phyloP scores from a whole-genome alignment of 2,329 filamentous ascomycete genomes.

The Pseudofabraea citricarpa region DNA sequence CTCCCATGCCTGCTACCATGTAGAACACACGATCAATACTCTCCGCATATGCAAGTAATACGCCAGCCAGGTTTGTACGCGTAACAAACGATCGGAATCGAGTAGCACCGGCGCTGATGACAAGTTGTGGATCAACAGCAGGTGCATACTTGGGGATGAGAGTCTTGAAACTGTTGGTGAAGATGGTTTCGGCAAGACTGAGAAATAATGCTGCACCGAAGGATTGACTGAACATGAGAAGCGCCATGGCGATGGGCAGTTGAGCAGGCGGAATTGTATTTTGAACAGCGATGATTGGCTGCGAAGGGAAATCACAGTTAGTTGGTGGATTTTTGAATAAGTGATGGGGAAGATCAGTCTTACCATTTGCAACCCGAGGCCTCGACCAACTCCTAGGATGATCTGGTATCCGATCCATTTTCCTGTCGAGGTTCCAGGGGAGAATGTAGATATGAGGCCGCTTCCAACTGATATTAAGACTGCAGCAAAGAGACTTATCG shows the following conservation, averaged over 20 bases:
- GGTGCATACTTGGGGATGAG: slow-evolving; percentile 28
- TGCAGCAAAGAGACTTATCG: neutral
- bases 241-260: slow-evolving; percentile 25
- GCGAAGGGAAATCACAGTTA: neutral
- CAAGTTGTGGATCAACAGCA: slow-evolving; percentile 20
- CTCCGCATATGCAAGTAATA: slow-evolving; percentile 35
- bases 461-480: neutral
- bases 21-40: slow-evolving; percentile 36
- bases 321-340: neutral
- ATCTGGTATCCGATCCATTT: slow-evolving; percentile 7
- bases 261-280: slow-evolving; percentile 19
- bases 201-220: slow-evolving; percentile 25
- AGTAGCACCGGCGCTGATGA: slow-evolving; percentile 37
- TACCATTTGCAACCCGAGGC: neutral
- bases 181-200: slow-evolving; percentile 23
- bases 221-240: slow-evolving; percentile 27
- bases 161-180: slow-evolving; percentile 25
- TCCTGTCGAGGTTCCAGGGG: neutral
- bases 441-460: slow-evolving; percentile 3
- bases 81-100: slow-evolving; percentile 30
- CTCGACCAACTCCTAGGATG: slow-evolving; percentile 46
- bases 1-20: slow-evolving; percentile 30
- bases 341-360: neutral
- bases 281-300: slow-evolving; percentile 27
- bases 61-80: slow-evolving; percentile 25